Percentiles rank a stretch among this genome's conserved stretches.
Evolutionary conservation across 768 basidiomycete genomes (phyloP).

Genomic region (Coprinopsis strossmayeri): DNA sequence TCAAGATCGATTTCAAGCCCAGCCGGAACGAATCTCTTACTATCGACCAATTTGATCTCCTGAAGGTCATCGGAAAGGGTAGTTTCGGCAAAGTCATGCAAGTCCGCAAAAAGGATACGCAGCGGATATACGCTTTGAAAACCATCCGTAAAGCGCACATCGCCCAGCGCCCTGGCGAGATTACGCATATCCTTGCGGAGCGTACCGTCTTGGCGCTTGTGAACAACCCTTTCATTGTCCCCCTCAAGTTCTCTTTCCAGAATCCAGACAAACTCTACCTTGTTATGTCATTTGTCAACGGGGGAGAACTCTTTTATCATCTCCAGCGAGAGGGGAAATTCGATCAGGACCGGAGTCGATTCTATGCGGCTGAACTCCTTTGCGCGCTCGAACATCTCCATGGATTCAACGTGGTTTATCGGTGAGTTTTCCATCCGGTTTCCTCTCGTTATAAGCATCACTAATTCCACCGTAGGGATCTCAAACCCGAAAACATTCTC

Average conservation of each 20-base stretch:
- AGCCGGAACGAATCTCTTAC: conserved; percentile 76
- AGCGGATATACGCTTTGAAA: conserved; percentile 96
- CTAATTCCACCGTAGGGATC: conserved; percentile 46
- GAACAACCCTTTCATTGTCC: conserved; percentile 98
- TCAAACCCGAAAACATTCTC: conserved; percentile 98
- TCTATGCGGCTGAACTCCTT: conserved; percentile 96
- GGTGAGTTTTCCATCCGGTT: conserved; percentile 38
- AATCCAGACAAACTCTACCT: conserved; percentile 95
- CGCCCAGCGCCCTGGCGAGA: conserved; percentile 91
- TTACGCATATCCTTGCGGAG: conserved; percentile 96
- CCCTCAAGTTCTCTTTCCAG: conserved; percentile 98
- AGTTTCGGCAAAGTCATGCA: conserved; percentile 99
- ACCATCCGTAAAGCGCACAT: conserved; percentile 98
- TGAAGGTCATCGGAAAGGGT: conserved; percentile 97
- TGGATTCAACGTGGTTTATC: conserved; percentile 97
- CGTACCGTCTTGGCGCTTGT: conserved; percentile 94
- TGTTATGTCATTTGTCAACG: conserved; percentile 97
- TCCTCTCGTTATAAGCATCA: not conserved
- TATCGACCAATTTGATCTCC: conserved; percentile 95
- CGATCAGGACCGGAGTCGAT: conserved; percentile 87
- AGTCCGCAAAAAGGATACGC: conserved; percentile 97
- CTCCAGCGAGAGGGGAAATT: conserved; percentile 95
- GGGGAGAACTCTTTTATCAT: conserved; percentile 97
- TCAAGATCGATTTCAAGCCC: conserved; percentile 93
- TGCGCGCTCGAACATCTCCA: conserved; percentile 95